Percentiles rank a stretch among this genome's conserved stretches.
Conservation (phyloP, 106 monocot genomes). For the Apostasia shenzhenica region DNA sequence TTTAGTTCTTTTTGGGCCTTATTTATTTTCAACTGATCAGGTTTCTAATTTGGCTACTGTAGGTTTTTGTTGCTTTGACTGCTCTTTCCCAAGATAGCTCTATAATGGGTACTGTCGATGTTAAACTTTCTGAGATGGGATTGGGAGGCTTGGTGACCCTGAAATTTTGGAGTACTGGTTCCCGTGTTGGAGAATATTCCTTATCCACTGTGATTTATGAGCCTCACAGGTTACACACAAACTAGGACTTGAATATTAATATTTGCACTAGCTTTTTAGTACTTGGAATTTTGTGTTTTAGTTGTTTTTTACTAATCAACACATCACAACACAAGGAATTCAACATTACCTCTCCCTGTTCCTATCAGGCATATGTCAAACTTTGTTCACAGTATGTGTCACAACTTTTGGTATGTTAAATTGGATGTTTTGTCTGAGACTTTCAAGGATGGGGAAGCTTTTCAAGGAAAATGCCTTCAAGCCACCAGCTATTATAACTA, state of each 20-base stretch:
- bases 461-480: too few relatives aligned
- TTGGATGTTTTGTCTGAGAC: too few relatives aligned
- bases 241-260: neutral
- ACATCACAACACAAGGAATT: too few relatives aligned
- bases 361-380: too few relatives aligned
- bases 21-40: neutral
- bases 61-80: slow-evolving; percentile 58
- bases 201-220: slow-evolving; percentile 91
- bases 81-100: slow-evolving; percentile 71
- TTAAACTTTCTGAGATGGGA: slow-evolving; percentile 81
- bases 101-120: slow-evolving; percentile 80
- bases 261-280: neutral
- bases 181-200: slow-evolving; percentile 42
- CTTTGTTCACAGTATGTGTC: too few relatives aligned
- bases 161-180: slow-evolving; percentile 68
- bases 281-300: neutral
- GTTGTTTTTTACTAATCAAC: neutral
- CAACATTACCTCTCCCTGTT: too few relatives aligned
- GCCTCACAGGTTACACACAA: slow-evolving; percentile 65
- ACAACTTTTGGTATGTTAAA: too few relatives aligned
- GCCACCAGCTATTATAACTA: too few relatives aligned
- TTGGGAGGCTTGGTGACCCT: slow-evolving; percentile 70
- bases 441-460: too few relatives aligned
- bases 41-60: slow-evolving; percentile 15
- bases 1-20: neutral